Percentiles rank a stretch among this genome's conserved stretches.
These are phyloP conservation scores for Aspergillus ellipticus DNA, from an alignment of 495 filamentous ascomycete species.

Conservation along the genomic window DNA sequence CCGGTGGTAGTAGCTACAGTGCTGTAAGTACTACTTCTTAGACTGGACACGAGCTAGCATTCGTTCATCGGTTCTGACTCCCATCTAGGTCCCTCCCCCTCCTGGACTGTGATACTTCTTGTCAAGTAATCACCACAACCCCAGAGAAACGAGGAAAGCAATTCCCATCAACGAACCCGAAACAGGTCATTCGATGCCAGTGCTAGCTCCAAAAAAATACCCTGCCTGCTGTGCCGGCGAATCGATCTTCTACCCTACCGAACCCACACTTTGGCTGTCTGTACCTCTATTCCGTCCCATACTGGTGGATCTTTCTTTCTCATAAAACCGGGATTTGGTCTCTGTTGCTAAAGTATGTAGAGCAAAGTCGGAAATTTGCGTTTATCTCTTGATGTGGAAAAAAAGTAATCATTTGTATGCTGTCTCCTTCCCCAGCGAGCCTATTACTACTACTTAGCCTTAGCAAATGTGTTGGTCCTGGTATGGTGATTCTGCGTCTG, in stretches of 20 bases:
- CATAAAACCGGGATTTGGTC: conserved; percentile 1
- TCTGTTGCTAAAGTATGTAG: not conserved
- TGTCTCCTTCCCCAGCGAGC: not conserved
- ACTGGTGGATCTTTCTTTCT: not conserved
- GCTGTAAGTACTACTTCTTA: conserved; percentile 47
- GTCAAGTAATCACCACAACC: not conserved
- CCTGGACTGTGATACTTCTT: conserved; percentile 41
- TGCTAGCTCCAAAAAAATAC: not conserved
- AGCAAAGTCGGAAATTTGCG: not conserved
- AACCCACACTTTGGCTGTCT: conserved; percentile 1
- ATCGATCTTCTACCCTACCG: not conserved
- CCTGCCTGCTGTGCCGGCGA: not conserved
- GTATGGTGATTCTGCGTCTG: not conserved
- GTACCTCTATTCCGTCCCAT: conserved; percentile 1
- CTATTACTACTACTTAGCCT: too few relatives aligned
- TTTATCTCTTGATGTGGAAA: not conserved
- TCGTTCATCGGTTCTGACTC: not conserved
- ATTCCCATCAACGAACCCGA: not conserved
- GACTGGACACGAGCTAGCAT: not conserved
- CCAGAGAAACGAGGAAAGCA: not conserved
- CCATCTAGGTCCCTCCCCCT: conserved; percentile 46
- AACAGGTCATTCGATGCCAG: conserved; percentile 1
- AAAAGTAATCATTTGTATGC: not conserved
- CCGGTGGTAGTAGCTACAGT: conserved; percentile 61
- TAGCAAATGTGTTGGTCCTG: not conserved